Percentiles rank a stretch among this genome's conserved stretches.
Conservation (phyloP, 163 green algal genomes). For the Chloroidium sp. region DNA sequence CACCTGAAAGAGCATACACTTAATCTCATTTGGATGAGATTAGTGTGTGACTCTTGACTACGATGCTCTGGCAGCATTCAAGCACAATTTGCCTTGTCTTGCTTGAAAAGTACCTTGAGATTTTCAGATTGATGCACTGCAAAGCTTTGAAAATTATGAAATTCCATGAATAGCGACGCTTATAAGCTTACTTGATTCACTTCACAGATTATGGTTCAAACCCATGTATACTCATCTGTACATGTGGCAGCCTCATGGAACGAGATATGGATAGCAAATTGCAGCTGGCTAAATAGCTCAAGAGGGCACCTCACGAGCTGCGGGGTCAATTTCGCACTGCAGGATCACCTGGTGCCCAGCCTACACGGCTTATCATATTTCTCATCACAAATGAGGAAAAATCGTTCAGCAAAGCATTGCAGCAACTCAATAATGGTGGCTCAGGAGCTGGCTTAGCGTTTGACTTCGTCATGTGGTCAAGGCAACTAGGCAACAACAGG, state of each 20-base stretch:
- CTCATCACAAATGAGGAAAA: neutral
- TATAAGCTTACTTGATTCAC: neutral
- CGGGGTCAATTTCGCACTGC: slow-evolving; percentile 71
- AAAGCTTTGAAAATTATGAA: neutral
- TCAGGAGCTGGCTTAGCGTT: neutral
- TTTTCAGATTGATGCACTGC: neutral
- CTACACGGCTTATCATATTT: slow-evolving; percentile 24
- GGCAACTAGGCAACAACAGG: neutral
- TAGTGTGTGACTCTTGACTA: neutral
- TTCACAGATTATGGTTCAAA: neutral
- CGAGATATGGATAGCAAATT: no score
- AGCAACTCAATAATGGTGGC: neutral
- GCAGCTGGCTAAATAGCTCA: no score
- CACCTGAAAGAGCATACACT: slow-evolving; percentile 36
- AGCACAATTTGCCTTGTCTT: neutral
- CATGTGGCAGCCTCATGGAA: no score
- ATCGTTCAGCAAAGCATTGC: neutral
- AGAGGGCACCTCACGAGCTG: slow-evolving; percentile 58
- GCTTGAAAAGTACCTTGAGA: neutral
- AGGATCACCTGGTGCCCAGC: slow-evolving; percentile 82
- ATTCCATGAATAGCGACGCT: neutral
- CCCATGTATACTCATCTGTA: neutral
- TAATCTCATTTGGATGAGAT: no score
- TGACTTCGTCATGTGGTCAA: neutral
- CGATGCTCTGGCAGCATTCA: neutral